phyloP scores from a whole-genome alignment of 441 rosid genomes.

The Euphorbia schlechtendalii region DNA sequence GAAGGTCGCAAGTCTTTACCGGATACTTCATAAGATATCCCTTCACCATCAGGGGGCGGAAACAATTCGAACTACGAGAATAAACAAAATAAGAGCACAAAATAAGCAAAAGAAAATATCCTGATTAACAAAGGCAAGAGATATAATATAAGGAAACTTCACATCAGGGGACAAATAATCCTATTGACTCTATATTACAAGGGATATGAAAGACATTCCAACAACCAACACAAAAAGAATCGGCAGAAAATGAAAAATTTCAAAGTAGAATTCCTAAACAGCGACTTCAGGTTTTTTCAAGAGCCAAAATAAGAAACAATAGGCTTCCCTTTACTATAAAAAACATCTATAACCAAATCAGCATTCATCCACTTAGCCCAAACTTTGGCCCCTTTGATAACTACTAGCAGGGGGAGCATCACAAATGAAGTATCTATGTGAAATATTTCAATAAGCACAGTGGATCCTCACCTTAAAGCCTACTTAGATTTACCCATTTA shows the following conservation, averaged over 20 bases:
- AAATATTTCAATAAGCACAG: not conserved
- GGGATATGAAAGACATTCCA: not conserved
- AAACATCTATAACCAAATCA: not conserved
- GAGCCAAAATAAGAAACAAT: not conserved
- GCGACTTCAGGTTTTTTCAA: not conserved
- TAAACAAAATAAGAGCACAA: not conserved
- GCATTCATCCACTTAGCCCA: not conserved
- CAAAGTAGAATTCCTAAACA: not conserved
- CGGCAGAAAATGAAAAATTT: not conserved
- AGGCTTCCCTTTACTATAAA: too few relatives aligned
- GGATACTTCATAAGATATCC: conserved; percentile 37
- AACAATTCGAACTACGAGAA: conserved; percentile 48
- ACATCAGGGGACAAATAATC: too few relatives aligned
- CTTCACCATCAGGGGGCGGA: conserved; percentile 70
- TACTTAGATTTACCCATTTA: not conserved
- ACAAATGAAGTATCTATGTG: not conserved
- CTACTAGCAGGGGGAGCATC: too few relatives aligned
- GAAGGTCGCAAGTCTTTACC: conserved; percentile 65
- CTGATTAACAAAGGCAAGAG: not conserved
- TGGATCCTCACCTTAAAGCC: not conserved
- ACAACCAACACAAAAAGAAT: not conserved
- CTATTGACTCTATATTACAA: not conserved
- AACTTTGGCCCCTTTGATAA: not conserved
- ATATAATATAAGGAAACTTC: not conserved
- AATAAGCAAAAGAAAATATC: not conserved